Evolutionary conservation across 345 rosid genomes (phyloP).

Genomic region (Erysimum cheiranthoides): DNA sequence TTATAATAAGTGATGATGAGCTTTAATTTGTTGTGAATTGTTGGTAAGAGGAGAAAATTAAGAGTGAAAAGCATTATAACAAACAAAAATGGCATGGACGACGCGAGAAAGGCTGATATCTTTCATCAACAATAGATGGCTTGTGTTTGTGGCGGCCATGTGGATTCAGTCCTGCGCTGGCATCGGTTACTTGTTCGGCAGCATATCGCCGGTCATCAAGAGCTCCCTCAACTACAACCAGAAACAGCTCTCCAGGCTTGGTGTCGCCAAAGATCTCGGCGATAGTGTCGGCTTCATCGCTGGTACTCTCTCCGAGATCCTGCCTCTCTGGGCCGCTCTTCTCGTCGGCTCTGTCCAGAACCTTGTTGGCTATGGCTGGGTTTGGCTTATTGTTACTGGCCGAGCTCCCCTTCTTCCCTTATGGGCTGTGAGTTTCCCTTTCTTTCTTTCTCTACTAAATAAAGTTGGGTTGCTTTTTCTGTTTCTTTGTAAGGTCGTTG

Average conservation of each 20-base stretch:
- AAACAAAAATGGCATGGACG: slow-evolving; percentile 39
- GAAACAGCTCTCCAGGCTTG: slow-evolving; percentile 73
- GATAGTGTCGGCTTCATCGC: slow-evolving; percentile 90
- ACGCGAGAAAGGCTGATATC: slow-evolving; percentile 50
- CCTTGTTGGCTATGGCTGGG: slow-evolving; percentile 86
- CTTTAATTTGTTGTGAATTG: too few relatives aligned
- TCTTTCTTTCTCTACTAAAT: background rate
- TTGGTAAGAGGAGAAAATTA: too few relatives aligned
- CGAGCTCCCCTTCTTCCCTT: slow-evolving; percentile 72
- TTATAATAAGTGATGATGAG: too few relatives aligned
- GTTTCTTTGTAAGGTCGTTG: too few relatives aligned
- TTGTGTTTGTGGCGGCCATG: slow-evolving; percentile 92
- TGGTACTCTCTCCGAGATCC: slow-evolving; percentile 71
- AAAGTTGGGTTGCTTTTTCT: slow-evolving; percentile 14
- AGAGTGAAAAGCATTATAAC: too few relatives aligned
- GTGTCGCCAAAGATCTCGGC: slow-evolving; percentile 96
- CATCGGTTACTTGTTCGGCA: slow-evolving; percentile 83
- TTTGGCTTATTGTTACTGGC: slow-evolving; percentile 84
- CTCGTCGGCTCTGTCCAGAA: slow-evolving; percentile 83
- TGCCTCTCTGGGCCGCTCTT: slow-evolving; percentile 90
- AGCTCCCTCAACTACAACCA: slow-evolving; percentile 82
- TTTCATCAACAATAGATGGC: slow-evolving; percentile 78
- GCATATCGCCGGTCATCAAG: slow-evolving; percentile 91
- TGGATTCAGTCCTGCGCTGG: slow-evolving; percentile 97
- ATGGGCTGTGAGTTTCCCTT: slow-evolving; percentile 77